Evolutionary conservation across 2,329 filamentous ascomycete genomes (phyloP), one percentile per base, ranked within the genome.

Genomic region (Cladosporium sp.): DNA sequence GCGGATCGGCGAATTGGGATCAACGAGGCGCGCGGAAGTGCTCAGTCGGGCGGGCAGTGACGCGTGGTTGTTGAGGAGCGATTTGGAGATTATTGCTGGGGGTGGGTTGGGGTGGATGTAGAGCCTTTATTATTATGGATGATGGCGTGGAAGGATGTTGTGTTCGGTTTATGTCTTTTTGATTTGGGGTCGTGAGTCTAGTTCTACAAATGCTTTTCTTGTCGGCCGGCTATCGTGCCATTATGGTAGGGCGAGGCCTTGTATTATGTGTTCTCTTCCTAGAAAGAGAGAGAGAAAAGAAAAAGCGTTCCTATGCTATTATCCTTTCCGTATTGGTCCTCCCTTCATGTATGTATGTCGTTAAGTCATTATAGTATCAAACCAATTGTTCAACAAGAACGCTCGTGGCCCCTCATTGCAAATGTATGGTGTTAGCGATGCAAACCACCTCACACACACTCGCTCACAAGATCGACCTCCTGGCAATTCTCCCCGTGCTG

Each of bases 1-100:
- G 66, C 80, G 92, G 65, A 95, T 92, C 87, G 84, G 86, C 49
- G 92, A 95, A 78, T 77, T 96, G 68, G 86, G 90, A 6, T 89
- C 88, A 52, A 88, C 89, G 59, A 86, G 89, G 69, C 82, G 89
- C 70, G 84, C 83, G 7, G 93, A 96, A 78, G 87, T 94, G 55
- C 85, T 92, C 1, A 86, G 87, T 0, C 86, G 92, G 69, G 89
- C 91, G 2, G 93, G 92, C 12, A 85, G 82, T 0, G 85, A 86
- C 68, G 84, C 87, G 23, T 89, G 86, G 79, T 88, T 89, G 74
- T 82, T 93, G 70, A 83, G 89, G 73, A 86, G 83, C 1, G 91
- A 95, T 81, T 75, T 93, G 73, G 88, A 90, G 71, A 82, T 82
- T 1, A 78, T 91, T 33, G 84, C 84, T 21, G 91, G 89, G 70